Percentiles rank a stretch among this genome's conserved stretches.
These are phyloP conservation scores for Aristolochia californica DNA, from an alignment of 164 flowering plant genomes.

Conservation along the genomic window DNA sequence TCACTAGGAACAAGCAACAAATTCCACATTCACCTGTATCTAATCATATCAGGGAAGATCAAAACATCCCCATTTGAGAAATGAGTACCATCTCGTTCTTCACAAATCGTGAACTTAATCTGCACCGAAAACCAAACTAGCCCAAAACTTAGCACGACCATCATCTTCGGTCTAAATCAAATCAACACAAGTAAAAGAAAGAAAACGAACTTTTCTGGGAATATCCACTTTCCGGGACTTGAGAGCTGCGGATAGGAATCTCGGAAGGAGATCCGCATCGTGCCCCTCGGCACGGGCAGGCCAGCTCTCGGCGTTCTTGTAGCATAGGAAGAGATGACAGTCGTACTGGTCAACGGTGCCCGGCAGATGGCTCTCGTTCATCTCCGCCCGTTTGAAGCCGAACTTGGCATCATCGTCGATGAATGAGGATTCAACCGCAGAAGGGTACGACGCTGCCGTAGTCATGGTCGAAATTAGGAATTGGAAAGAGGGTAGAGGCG, in stretches of 20 bases:
- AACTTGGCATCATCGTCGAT: conserved; percentile 28
- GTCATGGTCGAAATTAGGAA: too few species aligned
- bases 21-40: conserved; percentile 43
- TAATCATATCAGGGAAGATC: conserved; percentile 82
- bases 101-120: conserved; percentile 69
- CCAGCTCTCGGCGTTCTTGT: conserved; percentile 59
- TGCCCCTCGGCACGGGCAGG: conserved; percentile 49
- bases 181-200: background rate
- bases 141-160: background rate
- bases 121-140: conserved; percentile 11
- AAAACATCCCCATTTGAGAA: conserved; percentile 64
- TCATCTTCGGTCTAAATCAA: background rate
- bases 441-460: too few species aligned
- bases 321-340: conserved; percentile 81
- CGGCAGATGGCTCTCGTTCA: conserved; percentile 41
- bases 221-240: conserved; percentile 51
- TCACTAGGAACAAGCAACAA: background rate
- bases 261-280: conserved; percentile 51
- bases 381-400: conserved; percentile 76
- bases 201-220: conserved; percentile 6
- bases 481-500: too few species aligned
- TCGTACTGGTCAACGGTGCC: conserved; percentile 59
- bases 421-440: too few species aligned
- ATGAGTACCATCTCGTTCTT: conserved; percentile 41
- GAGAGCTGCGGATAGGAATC: conserved; percentile 37